Evolutionary conservation across 2,329 filamentous ascomycete genomes (phyloP), one percentile per base, ranked within the genome.

Genomic region (Fusarium sp.): DNA sequence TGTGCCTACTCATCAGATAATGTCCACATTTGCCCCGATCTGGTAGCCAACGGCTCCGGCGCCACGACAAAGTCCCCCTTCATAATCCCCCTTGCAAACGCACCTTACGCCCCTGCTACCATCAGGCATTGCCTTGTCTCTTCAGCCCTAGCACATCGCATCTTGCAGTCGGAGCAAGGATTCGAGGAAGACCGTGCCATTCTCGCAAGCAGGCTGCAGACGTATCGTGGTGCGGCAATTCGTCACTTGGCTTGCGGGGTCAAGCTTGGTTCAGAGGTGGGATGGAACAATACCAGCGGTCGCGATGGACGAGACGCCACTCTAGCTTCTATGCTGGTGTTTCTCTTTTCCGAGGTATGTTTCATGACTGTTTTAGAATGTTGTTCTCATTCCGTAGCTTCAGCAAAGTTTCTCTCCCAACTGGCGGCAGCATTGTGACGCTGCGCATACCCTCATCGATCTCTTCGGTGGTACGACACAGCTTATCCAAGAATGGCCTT

Each of bases 291-390:
- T 7, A 59, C 22, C 11, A 36, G 18, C 9, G 56, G 35, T 14
- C 25, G 57, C 13, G 18, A 57, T 2, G 29, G 47, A 2, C 27
- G 47, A 20, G 61, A 56, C 6, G 38, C 33, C 18, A 66, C 65
- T 2, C 22, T 75, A 3, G 63, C 52, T 7, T 70, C 68, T 8
- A 63, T 74, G 2, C 29, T 75, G 2, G 57, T 59, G 6, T 74
- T 77, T 63, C 61, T 75, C 1, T 63, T 75, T 18, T 38, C 67
- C 6, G 74, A 77, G 60, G 74, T 75, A 63, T 33, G 61, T 47
- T 27, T 16, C 14, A 25, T 31, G 10, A 42, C 29, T 62, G 4
- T 9, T 10, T 35, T 18, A 1, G 18, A 14, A 33, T 7, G 1
- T 1, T 1, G 1, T 35, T 47, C 33, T 57, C 33, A 42, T 62